phyloP scores from a whole-genome alignment of 345 rosid species.

The Erucastrum elatum region DNA sequence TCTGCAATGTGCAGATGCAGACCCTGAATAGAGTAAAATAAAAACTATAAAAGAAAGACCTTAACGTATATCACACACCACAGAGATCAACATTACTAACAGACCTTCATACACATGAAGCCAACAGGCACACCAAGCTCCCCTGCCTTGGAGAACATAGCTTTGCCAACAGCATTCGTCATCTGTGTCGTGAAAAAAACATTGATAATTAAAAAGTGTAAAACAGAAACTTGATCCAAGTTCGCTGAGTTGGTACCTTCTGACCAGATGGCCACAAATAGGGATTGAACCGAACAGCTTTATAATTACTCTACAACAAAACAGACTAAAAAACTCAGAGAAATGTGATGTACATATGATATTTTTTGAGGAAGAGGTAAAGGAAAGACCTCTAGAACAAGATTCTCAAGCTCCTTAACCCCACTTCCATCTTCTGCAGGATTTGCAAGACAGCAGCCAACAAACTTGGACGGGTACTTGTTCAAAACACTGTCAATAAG shows the following conservation, averaged over 20 bases:
- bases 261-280: conserved; percentile 85
- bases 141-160: conserved; percentile 85
- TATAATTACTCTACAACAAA: conserved; percentile 67
- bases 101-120: conserved; percentile 95
- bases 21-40: conserved; percentile 58
- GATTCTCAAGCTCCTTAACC: conserved; percentile 67
- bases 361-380: neutral
- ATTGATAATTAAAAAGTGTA: neutral
- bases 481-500: conserved; percentile 56
- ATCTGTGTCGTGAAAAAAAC: conserved; percentile 47
- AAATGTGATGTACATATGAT: conserved; percentile 11
- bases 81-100: neutral
- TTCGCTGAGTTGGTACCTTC: conserved; percentile 50
- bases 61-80: neutral
- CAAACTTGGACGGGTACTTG: conserved; percentile 77
- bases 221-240: conserved; percentile 1
- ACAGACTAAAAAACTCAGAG: conserved; percentile 23
- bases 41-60: neutral
- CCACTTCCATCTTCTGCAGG: conserved; percentile 92
- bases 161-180: conserved; percentile 86
- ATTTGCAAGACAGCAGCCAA: conserved; percentile 93
- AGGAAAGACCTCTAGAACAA: conserved; percentile 63
- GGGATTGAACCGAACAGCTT: conserved; percentile 94
- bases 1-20: conserved; percentile 72
- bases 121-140: conserved; percentile 89